These are phyloP conservation scores for Ustilago xerochloae DNA, from an alignment of 1,284 basidiomycete species.

Conservation along the genomic window DNA sequence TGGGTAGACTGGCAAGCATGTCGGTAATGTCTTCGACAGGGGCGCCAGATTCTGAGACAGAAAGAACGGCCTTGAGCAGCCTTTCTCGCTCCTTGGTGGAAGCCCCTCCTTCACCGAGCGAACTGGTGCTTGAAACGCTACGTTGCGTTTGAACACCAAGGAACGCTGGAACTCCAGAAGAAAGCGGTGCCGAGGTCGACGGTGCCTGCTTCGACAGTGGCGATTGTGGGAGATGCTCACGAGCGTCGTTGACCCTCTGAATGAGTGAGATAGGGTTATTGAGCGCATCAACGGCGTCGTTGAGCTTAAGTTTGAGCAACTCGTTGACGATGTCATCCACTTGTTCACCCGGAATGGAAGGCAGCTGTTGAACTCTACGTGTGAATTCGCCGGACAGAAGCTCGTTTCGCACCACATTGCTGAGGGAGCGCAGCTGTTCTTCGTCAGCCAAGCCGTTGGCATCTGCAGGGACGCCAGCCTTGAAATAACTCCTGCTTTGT, in stretches of 20 bases:
- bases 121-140: conserved; percentile 43
- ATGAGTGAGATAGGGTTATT: conserved; percentile 77
- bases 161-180: conserved; percentile 8
- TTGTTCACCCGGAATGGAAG: conserved; percentile 59
- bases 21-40: conserved; percentile 72
- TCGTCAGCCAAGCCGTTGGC: conserved; percentile 71
- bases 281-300: conserved; percentile 79
- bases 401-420: conserved; percentile 83
- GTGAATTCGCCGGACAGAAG: conserved; percentile 83
- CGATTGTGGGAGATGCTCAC: conserved; percentile 33
- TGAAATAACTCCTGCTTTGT: conserved; percentile 55
- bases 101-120: conserved; percentile 36
- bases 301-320: conserved; percentile 77
- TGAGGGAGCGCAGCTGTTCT: conserved; percentile 76
- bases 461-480: conserved; percentile 47
- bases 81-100: conserved; percentile 73
- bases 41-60: conserved; percentile 29
- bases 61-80: conserved; percentile 73
- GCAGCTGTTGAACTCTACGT: conserved; percentile 75
- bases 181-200: background rate
- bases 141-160: conserved; percentile 34
- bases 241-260: conserved; percentile 72
- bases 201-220: conserved; percentile 1
- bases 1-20: conserved; percentile 82
- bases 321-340: conserved; percentile 77